phyloP scores from a whole-genome alignment of 495 filamentous ascomycete genomes.

The Margaritispora aquatica region DNA sequence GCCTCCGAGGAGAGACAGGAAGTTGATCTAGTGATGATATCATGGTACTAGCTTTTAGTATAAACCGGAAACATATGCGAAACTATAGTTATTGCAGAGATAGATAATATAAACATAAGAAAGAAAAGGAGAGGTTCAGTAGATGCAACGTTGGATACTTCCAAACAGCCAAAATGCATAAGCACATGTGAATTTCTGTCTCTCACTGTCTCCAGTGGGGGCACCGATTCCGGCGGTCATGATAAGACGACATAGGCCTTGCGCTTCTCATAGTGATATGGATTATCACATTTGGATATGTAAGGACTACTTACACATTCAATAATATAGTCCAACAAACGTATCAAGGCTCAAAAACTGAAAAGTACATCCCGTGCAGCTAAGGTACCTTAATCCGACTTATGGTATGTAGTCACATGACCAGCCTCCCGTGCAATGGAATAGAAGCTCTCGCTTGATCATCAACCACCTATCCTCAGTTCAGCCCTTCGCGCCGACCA shows the following conservation, averaged over 20 bases:
- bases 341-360: too few relatives aligned
- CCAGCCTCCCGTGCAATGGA: too few relatives aligned
- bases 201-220: too few relatives aligned
- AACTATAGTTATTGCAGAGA: too few relatives aligned
- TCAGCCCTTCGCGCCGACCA: background rate
- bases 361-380: too few relatives aligned
- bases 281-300: background rate
- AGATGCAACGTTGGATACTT: background rate
- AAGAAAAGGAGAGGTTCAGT: background rate
- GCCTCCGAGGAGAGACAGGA: background rate
- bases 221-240: background rate
- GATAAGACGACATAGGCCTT: background rate
- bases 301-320: background rate
- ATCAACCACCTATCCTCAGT: background rate
- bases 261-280: background rate
- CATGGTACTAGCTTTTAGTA: background rate
- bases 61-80: too few relatives aligned
- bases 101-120: too few relatives aligned
- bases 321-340: too few relatives aligned
- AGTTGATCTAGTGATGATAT: background rate
- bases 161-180: background rate
- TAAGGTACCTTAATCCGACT: too few relatives aligned
- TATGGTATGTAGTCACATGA: too few relatives aligned
- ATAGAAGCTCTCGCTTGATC: background rate
- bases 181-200: background rate